These are phyloP conservation scores for Phytophthora sojae DNA, from an alignment of 352 stramenopile species.

Conservation along the genomic window DNA sequence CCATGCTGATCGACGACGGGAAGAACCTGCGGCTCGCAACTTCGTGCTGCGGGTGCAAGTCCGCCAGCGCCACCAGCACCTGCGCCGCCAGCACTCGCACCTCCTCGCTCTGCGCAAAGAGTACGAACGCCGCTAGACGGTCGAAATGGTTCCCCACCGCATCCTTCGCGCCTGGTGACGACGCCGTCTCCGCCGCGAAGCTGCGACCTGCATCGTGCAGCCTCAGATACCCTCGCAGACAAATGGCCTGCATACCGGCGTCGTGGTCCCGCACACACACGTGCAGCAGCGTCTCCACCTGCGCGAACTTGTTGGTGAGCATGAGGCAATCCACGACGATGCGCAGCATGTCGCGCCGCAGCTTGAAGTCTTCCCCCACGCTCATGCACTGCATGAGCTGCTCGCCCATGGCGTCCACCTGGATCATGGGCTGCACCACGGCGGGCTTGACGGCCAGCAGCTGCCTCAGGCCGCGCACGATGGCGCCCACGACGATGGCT, in stretches of 20 bases:
- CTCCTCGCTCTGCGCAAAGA: constrained; percentile 38
- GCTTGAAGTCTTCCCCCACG: constrained; percentile 77
- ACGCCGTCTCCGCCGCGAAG: constrained; percentile 14
- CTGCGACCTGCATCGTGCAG: constrained; percentile 50
- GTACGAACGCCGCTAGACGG: constrained; percentile 38
- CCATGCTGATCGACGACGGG: background rate
- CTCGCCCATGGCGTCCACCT: constrained; percentile 80
- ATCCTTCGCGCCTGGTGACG: background rate
- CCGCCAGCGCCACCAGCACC: constrained; percentile 39
- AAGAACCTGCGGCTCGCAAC: constrained; percentile 38
- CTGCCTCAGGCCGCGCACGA: constrained; percentile 65
- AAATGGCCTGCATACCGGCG: constrained; percentile 57
- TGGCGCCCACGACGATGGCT: constrained; percentile 71
- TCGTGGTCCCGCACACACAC: constrained; percentile 71
- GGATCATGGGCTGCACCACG: constrained; percentile 84
- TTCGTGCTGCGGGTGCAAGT: constrained; percentile 35
- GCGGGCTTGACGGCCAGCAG: constrained; percentile 66
- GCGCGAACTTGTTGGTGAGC: constrained; percentile 41
- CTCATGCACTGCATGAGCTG: constrained; percentile 83
- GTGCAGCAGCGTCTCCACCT: constrained; percentile 52
- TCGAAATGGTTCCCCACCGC: constrained; percentile 40
- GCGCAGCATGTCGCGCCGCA: constrained; percentile 73
- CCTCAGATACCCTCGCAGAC: constrained; percentile 62
- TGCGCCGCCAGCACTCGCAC: constrained; percentile 46
- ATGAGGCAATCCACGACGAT: constrained; percentile 81